Base-by-base conservation (phyloP, 257 asterid genomes). In the Capsicum baccatum region DNA sequence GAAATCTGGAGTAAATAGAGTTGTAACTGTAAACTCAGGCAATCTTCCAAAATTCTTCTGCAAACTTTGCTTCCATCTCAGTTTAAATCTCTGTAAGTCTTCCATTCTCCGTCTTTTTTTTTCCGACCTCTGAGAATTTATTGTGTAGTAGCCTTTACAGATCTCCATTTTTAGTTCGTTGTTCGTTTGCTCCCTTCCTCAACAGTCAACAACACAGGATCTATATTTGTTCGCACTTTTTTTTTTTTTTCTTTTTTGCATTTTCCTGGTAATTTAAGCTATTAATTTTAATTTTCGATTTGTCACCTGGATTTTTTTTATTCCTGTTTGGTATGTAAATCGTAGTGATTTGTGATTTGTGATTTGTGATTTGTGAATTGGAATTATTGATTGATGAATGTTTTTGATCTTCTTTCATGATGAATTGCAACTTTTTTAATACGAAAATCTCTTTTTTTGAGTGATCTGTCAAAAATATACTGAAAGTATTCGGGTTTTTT, bases 271-370 rank as follows among this genome's bases (percentile, higher is more conserved):
- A 50, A 50, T 48, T 12, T 52, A 76, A 14, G 21, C 47, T 76
- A 52, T 21, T 76, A 3, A 6, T 26, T 74, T 52, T 54, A 26
- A 76, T 3, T 2, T 76, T 52, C 13, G 6, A 76, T 76, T 50
- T 76, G 37, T 73, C 80, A 1, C 33, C 2, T 26, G 33, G 33
- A 26, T 26, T 26, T 26, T 26, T 26, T 26, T 26, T 26, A 26
- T 26, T 26, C 33, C 33, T 26, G 33, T 26, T 26, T 19, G 44
- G 42, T 8, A 19, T 6, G n/a, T 76, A 76, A 52, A 56, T 76
- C 81, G 35, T 50, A 26, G 81, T 76, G 63, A 76, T 76, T 76
- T 7, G 62, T 76, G 63, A 76, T 76, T 76, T 7, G 62, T 76
- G 47, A 76, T 76, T 76, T 7, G 62, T 76, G 63, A 76, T 76